Evolutionary conservation across 495 filamentous ascomycete genomes (phyloP), one percentile per base, ranked within the genome.

Genomic region (Xylaria castorea): DNA sequence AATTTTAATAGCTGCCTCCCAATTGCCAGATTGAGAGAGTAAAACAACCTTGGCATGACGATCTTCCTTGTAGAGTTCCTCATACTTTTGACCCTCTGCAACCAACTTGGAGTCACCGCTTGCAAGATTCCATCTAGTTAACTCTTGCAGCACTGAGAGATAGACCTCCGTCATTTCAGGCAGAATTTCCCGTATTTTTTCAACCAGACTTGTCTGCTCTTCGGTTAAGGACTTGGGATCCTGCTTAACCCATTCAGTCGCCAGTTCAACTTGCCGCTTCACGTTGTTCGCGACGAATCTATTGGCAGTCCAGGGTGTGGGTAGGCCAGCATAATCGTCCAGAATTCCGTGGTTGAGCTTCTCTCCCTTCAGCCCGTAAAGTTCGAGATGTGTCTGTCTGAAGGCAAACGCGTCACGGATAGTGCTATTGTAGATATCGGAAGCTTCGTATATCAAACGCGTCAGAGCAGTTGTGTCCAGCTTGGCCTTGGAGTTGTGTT

Each of bases 261-360:
- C 79, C 16, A 90, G 82, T 71, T 89, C 86, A 48, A 87, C 80
- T 38, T 92, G 83, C 32, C 86, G 83, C 71, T 85, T 85, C 14
- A 86, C 76, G 66, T 89, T 86, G 68, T 87, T 85, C 30, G 86
- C 81, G 68, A 91, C 82, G 70, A 90, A 89, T 2, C 85, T 82
- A 32, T 87, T 89, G 12, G 91, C 92, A 5, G 93, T 97, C 95
- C 95, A 98, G 68, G 92, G 90, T 60, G 92, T 89, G 22, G 92
- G 90, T 22, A 97, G 84, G 5, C 83, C 88, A 40, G 90, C 83
- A 76, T 90, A 93, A 48, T 85, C 83, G 44, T 81, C 79, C 22
- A 95, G 80, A 53, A 95, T 85, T 40, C 95, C 94, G 71, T 93
- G 88, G 60, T 90, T 82, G 30, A 94, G 74, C 61, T 87, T 79